These are phyloP conservation scores for Tuber aestivum DNA, from an alignment of 495 filamentous ascomycete genomes.

Conservation along the genomic window DNA sequence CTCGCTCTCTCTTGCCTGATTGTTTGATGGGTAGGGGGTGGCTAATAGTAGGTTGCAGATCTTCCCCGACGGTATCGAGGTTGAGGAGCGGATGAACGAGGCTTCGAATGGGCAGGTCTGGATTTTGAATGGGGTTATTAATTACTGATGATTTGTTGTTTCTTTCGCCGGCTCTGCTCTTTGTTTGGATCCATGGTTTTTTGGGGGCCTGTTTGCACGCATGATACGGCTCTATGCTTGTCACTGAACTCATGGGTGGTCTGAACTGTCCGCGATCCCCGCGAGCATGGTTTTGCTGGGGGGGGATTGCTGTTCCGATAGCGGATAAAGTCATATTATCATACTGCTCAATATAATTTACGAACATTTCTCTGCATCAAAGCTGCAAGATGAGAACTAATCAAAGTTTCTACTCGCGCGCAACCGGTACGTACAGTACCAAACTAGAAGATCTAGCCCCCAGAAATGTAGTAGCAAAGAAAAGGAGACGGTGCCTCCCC, in stretches of 20 bases:
- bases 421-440: background rate
- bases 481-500: background rate
- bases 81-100: conserved; percentile 54
- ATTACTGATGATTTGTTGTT: conserved; percentile 44
- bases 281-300: background rate
- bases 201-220: background rate
- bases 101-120: conserved; percentile 67
- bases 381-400: background rate
- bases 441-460: background rate
- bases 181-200: background rate
- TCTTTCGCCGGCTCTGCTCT: background rate
- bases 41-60: conserved; percentile 47
- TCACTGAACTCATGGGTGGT: background rate
- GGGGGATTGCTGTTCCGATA: background rate
- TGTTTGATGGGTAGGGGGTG: background rate
- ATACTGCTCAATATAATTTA: background rate
- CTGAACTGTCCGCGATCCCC: background rate
- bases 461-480: background rate
- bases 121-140: conserved; percentile 54
- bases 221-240: background rate
- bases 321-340: background rate
- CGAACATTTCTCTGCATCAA: background rate
- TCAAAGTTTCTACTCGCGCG: background rate
- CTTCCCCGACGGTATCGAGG: conserved; percentile 58
- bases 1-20: background rate